phyloP scores from a whole-genome alignment of 192 early-diverging fungal species.

The Gonapodya prolifera region DNA sequence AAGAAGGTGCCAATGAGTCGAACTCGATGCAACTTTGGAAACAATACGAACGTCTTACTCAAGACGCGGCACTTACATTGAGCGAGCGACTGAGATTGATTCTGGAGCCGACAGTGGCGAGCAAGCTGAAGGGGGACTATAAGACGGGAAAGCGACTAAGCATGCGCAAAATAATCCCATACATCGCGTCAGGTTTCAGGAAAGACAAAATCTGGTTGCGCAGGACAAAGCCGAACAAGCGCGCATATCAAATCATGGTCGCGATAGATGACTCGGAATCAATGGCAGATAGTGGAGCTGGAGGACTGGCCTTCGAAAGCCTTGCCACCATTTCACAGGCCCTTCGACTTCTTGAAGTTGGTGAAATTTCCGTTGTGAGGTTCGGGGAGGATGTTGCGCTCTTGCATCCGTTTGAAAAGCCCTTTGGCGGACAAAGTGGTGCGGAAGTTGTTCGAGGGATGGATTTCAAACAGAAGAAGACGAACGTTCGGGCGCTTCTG shows the following conservation, averaged over 20 bases:
- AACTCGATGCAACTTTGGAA: constrained; percentile 62
- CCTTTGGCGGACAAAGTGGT: constrained; percentile 81
- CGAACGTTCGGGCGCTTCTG: constrained; percentile 78
- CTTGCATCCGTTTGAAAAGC: constrained; percentile 88
- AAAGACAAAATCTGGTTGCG: constrained; percentile 99
- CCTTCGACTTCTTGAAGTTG: constrained; percentile 85
- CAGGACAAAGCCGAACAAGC: constrained; percentile 89
- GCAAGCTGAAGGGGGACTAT: constrained; percentile 95
- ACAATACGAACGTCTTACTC: constrained; percentile 75
- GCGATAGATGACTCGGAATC: constrained; percentile 95
- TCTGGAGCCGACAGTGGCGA: constrained; percentile 90
- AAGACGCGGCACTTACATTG: constrained; percentile 77
- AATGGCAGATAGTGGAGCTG: constrained; percentile 76
- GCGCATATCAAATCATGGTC: constrained; percentile 97
- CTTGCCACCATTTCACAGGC: constrained; percentile 85
- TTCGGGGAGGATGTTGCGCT: constrained; percentile 82
- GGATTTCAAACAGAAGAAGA: constrained; percentile 81
- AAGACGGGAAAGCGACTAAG: constrained; percentile 96
- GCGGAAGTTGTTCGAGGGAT: constrained; percentile 80
- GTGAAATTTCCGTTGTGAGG: constrained; percentile 75
- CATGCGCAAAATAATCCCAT: constrained; percentile 99
- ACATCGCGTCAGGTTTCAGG: constrained; percentile 97
- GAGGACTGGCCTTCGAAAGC: constrained; percentile 91
- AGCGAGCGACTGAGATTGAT: constrained; percentile 94
- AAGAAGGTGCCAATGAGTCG: constrained; percentile 33